Percentiles rank a stretch among this genome's conserved stretches.
Conservation (phyloP, 192 early-diverging fungal species). For the Chytriomyces confervae region DNA sequence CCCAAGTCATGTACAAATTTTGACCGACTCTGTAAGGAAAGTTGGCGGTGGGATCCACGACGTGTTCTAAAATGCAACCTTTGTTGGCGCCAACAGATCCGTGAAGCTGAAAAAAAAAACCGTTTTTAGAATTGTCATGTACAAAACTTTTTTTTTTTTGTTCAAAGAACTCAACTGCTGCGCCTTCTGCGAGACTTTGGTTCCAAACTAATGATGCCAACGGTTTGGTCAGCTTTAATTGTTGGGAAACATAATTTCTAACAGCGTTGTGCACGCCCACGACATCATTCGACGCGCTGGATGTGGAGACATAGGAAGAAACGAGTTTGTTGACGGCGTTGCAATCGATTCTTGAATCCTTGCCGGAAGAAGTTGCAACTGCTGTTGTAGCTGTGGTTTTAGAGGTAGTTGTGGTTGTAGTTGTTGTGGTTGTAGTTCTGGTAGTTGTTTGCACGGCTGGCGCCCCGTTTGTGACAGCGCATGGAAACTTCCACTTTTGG, state of each 20-base stretch:
- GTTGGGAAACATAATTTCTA: background rate
- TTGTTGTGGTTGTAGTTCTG: background rate
- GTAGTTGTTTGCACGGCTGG: background rate
- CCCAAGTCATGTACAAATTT: constrained; percentile 12
- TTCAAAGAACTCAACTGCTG: too few relatives aligned
- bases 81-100: constrained; percentile 4
- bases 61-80: constrained; percentile 2
- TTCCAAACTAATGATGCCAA: constrained; percentile 5
- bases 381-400: constrained; percentile 2
- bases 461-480: too few relatives aligned
- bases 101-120: background rate
- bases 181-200: background rate
- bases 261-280: background rate
- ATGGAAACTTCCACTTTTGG: too few relatives aligned
- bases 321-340: background rate
- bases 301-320: background rate
- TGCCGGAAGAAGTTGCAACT: background rate
- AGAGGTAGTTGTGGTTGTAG: background rate
- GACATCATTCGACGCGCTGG: background rate
- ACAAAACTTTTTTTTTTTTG: background rate
- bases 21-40: constrained; percentile 16
- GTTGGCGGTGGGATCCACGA: background rate
- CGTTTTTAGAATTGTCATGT: background rate
- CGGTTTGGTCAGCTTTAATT: background rate
- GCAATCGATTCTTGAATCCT: background rate